A percentile compares a stretch with the other conserved stretches of the same genome.
Evolutionary conservation across 495 filamentous ascomycete species (phyloP).

Genomic region (Clavariopsis aquatica): DNA sequence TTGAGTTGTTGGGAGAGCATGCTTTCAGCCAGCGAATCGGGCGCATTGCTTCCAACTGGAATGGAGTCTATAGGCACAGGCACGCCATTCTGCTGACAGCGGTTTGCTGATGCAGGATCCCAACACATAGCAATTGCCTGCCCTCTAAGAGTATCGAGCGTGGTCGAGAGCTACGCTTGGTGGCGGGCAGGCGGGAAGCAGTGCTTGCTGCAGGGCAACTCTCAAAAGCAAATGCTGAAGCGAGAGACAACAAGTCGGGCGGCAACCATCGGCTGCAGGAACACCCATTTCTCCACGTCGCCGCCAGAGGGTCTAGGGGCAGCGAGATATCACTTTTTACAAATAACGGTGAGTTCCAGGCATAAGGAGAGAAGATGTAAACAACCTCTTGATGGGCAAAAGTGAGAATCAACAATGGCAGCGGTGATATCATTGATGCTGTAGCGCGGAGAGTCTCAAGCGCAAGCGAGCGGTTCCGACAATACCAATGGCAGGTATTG

Average conservation of each 20-base stretch:
- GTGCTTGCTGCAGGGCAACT: neutral
- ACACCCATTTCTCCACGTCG: neutral
- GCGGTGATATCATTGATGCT: neutral
- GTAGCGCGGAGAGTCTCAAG: too few relatives aligned
- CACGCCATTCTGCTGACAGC: slow-evolving; percentile 6
- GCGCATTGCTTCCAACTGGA: too few relatives aligned
- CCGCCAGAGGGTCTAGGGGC: neutral
- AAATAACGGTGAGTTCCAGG: too few relatives aligned
- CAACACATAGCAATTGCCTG: neutral
- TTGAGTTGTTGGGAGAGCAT: neutral
- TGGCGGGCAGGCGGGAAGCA: neutral
- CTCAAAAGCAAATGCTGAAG: neutral
- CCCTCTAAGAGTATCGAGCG: neutral
- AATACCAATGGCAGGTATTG: neutral
- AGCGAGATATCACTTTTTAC: too few relatives aligned
- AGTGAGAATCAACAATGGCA: neutral
- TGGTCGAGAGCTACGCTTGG: neutral
- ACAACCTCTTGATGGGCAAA: too few relatives aligned
- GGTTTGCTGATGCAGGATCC: neutral
- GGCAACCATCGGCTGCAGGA: slow-evolving; percentile 11
- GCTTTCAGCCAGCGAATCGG: too few relatives aligned
- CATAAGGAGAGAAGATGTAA: too few relatives aligned
- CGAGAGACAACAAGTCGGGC: too few relatives aligned
- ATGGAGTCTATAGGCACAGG: slow-evolving; percentile 8
- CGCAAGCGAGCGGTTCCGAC: slow-evolving; percentile 16